phyloP scores from a whole-genome alignment of 352 stramenopile species.

The Pelagophyceae sp. region DNA sequence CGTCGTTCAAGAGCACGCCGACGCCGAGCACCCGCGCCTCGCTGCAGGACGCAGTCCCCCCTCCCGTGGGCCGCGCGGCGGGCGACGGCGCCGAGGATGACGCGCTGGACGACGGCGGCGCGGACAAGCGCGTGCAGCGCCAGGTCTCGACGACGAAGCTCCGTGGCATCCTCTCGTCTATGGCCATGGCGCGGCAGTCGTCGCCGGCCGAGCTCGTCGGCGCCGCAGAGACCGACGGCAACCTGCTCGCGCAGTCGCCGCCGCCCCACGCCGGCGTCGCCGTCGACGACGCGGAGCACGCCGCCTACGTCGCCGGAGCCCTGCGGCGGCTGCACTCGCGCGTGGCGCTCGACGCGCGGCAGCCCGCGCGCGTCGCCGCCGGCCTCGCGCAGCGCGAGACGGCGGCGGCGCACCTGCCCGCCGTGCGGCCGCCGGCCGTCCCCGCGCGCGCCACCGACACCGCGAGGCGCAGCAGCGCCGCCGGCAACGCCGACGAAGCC shows the following conservation, averaged over 20 bases:
- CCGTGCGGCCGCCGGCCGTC: neutral
- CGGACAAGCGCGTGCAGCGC: neutral
- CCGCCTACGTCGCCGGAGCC: neutral
- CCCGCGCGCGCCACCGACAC: neutral
- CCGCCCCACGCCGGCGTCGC: neutral
- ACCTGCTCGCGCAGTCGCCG: neutral
- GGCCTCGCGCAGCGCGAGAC: neutral
- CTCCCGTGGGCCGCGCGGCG: too few relatives aligned
- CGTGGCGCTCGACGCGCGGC: neutral
- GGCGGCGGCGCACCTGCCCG: neutral
- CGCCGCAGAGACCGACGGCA: neutral
- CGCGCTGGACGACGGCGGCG: neutral
- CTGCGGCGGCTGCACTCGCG: neutral
- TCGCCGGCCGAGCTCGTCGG: neutral
- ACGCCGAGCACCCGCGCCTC: neutral
- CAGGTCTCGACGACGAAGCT: neutral
- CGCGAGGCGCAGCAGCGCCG: neutral
- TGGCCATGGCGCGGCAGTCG: neutral
- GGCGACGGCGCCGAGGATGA: neutral
- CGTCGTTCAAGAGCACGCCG: neutral
- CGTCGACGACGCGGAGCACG: neutral
- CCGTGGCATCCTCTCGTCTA: neutral
- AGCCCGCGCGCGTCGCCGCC: neutral
- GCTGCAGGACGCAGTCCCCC: neutral
- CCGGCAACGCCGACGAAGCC: neutral